Evolutionary conservation across 2,329 filamentous ascomycete species (phyloP).

Genomic region (Diaporthe capsici): DNA sequence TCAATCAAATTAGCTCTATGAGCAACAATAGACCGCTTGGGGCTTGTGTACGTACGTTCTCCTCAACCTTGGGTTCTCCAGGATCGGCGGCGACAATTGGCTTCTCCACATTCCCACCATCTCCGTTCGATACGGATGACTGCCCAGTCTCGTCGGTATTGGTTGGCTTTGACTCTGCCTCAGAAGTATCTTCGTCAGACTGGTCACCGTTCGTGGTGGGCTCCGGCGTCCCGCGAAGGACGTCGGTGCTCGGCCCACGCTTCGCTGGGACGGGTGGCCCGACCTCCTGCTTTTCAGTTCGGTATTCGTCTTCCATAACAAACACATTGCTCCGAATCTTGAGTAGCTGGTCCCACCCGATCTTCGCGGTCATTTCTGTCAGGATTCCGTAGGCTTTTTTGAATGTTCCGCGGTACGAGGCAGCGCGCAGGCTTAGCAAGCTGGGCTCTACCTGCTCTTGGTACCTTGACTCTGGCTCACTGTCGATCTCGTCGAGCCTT

Average conservation of each 20-base stretch:
- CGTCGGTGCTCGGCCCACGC: constrained; percentile 84
- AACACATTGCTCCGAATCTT: constrained; percentile 97
- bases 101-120: constrained; percentile 74
- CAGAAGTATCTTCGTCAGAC: constrained; percentile 49
- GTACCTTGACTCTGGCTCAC: constrained; percentile 85
- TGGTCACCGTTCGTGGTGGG: constrained; percentile 64
- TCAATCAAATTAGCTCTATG: constrained; percentile 45
- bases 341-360: constrained; percentile 96
- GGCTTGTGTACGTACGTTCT: constrained; percentile 68
- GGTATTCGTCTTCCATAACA: constrained; percentile 99
- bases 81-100: constrained; percentile 84
- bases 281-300: constrained; percentile 83
- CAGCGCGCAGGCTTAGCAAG: constrained; percentile 86
- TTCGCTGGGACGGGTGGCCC: constrained; percentile 63
- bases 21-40: constrained; percentile 41
- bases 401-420: constrained; percentile 94
- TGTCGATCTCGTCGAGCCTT: constrained; percentile 95
- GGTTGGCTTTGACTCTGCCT: constrained; percentile 43
- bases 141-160: constrained; percentile 47
- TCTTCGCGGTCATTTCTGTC: constrained; percentile 95
- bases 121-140: constrained; percentile 53
- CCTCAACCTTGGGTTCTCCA: constrained; percentile 82
- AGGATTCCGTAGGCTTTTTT: constrained; percentile 93
- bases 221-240: constrained; percentile 79
- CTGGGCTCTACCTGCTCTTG: constrained; percentile 90